A percentile compares a stretch with the other conserved stretches of the same genome.
Conservation (phyloP, 768 basidiomycete species). For the Thelephora aurantiotincta region DNA sequence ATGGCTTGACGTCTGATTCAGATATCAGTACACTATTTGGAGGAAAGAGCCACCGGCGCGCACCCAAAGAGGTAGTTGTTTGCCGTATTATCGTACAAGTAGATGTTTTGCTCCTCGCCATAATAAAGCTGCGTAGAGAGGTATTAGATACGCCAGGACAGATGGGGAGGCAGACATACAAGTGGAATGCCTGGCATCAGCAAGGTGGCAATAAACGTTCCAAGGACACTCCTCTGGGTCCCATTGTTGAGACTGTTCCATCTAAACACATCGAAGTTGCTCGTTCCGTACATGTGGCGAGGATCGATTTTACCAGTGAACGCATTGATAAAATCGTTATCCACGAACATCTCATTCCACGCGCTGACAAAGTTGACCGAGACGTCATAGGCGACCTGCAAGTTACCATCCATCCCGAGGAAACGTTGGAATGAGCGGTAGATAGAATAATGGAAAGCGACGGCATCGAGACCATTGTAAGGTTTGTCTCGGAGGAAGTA, state of each 20-base stretch:
- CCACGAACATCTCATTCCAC: conserved; percentile 86
- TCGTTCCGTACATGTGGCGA: conserved; percentile 81
- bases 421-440: conserved; percentile 80
- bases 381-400: conserved; percentile 80
- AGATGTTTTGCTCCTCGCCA: conserved; percentile 89
- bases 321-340: conserved; percentile 77
- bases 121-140: conserved; percentile 48
- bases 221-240: conserved; percentile 60
- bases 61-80: conserved; percentile 86
- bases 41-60: conserved; percentile 10
- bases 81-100: conserved; percentile 77
- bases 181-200: conserved; percentile 82
- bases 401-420: conserved; percentile 92
- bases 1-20: conserved; percentile 78
- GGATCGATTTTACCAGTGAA: conserved; percentile 57
- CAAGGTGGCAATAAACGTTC: conserved; percentile 62
- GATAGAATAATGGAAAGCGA: conserved; percentile 90
- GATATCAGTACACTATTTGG: conserved; percentile 2
- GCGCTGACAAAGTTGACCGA: conserved; percentile 73
- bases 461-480: conserved; percentile 53
- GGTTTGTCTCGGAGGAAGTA: conserved; percentile 67
- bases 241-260: conserved; percentile 88
- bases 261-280: conserved; percentile 89
- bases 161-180: conserved; percentile 24
- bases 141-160: conserved; percentile 5